Conservation (phyloP, 2,329 filamentous ascomycete genomes). For the Phialophora verrucosa region DNA sequence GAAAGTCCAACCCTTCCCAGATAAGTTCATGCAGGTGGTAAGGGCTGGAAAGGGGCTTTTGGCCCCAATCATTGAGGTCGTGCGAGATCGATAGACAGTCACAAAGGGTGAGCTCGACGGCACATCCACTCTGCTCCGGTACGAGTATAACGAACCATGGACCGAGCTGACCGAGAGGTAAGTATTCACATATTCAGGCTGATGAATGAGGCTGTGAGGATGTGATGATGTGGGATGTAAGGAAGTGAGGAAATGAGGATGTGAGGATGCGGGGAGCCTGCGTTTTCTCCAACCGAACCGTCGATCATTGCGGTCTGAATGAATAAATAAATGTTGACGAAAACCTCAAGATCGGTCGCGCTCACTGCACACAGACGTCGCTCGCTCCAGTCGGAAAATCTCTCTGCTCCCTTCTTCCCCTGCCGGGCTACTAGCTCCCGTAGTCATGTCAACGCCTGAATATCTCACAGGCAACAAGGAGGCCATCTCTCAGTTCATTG, state of each 20-base stretch:
- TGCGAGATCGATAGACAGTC: not conserved
- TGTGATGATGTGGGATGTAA: too few species aligned
- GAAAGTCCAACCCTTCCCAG: not conserved
- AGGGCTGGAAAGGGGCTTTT: not conserved
- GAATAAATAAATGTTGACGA: not conserved
- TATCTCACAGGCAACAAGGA: conserved; percentile 79
- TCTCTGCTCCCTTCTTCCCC: not conserved
- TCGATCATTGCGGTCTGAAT: not conserved
- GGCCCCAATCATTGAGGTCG: too few species aligned
- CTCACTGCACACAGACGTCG: not conserved
- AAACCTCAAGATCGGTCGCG: not conserved
- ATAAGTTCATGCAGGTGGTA: not conserved
- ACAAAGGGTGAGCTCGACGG: not conserved
- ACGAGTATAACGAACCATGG: not conserved
- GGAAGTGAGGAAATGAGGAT: not conserved
- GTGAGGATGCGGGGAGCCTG: not conserved
- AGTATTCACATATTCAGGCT: not conserved
- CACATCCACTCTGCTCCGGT: not conserved
- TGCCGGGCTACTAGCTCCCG: not conserved
- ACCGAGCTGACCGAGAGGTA: too few species aligned
- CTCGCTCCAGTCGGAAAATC: not conserved
- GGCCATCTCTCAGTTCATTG: conserved; percentile 81
- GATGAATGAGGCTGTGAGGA: not conserved
- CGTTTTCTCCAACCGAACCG: not conserved
- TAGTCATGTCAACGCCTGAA: conserved; percentile 46